Percentiles rank a stretch among this genome's conserved stretches.
Evolutionary conservation across 768 basidiomycete species (phyloP).

Genomic region (Tephrocybe sp.): DNA sequence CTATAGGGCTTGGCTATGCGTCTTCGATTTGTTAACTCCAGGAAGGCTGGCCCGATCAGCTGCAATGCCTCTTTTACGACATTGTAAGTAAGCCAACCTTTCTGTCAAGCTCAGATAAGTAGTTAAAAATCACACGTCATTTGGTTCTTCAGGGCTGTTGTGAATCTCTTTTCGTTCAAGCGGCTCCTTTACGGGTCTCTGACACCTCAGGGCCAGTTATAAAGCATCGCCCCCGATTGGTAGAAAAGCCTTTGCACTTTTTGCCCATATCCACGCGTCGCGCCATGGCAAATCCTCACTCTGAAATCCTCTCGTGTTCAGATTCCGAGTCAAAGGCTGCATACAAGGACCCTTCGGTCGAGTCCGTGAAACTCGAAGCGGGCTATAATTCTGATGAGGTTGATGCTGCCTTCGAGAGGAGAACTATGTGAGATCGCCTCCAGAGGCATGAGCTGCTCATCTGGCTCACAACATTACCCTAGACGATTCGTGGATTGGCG

Average conservation of each 20-base stretch:
- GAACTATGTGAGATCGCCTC: conserved; percentile 31
- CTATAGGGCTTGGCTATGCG: background rate
- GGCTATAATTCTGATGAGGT: conserved; percentile 9
- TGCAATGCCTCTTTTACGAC: conserved; percentile 10
- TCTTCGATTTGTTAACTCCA: conserved; percentile 8
- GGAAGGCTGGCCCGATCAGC: background rate
- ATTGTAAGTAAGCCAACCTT: conserved; percentile 13
- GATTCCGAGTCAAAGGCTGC: conserved; percentile 13
- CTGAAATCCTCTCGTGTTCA: conserved; percentile 10
- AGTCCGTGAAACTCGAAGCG: conserved; percentile 14
- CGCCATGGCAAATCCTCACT: conserved; percentile 13
- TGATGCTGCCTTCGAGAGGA: conserved; percentile 32
- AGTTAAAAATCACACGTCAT: conserved; percentile 10
- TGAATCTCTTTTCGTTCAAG: conserved; percentile 13
- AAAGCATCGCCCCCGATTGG: conserved; percentile 11
- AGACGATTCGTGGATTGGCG: conserved; percentile 44
- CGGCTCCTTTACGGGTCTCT: conserved; percentile 9
- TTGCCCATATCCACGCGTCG: background rate
- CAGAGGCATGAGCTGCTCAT: background rate
- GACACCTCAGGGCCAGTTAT: conserved; percentile 8
- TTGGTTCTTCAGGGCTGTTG: conserved; percentile 16
- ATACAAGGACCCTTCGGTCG: conserved; percentile 10
- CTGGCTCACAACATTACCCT: background rate
- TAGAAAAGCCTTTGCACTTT: background rate
- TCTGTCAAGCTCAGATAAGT: conserved; percentile 9